These are phyloP conservation scores for Colletotrichum acutatum DNA, from an alignment of 2,329 filamentous ascomycete species.

Conservation along the genomic window DNA sequence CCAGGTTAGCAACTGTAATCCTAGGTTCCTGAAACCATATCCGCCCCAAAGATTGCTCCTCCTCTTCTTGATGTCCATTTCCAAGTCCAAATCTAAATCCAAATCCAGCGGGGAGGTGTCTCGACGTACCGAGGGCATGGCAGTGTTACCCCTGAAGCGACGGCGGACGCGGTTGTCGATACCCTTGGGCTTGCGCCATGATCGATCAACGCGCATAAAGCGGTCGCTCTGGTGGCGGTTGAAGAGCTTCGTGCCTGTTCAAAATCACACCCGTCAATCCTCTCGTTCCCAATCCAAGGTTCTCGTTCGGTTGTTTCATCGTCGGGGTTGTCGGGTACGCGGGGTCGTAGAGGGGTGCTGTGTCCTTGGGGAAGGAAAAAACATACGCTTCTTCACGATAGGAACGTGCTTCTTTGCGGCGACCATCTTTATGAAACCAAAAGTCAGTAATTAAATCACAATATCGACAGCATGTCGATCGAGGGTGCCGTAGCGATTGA, in stretches of 20 bases:
- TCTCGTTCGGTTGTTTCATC: conserved; percentile 9
- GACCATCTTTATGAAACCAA: conserved; percentile 78
- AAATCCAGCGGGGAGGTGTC: conserved; percentile 1
- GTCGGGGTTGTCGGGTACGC: conserved; percentile 18
- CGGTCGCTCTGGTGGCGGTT: conserved; percentile 96
- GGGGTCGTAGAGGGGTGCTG: conserved; percentile 27
- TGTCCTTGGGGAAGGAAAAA: conserved; percentile 39
- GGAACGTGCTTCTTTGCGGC: conserved; percentile 99
- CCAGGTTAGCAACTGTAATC: conserved; percentile 17
- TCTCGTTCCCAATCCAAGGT: conserved; percentile 24
- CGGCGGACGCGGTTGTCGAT: conserved; percentile 98
- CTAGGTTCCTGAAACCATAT: not conserved
- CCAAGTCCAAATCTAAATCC: not conserved
- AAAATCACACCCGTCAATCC: conserved; percentile 52
- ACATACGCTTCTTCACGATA: conserved; percentile 99
- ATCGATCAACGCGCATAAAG: conserved; percentile 90
- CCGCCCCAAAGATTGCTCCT: conserved; percentile 22
- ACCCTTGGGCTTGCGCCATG: conserved; percentile 99
- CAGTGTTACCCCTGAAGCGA: conserved; percentile 95
- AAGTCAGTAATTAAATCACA: conserved; percentile 43
- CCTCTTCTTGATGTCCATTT: conserved; percentile 30
- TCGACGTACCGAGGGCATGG: conserved; percentile 95
- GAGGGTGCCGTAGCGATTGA: conserved; percentile 28
- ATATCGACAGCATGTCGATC: conserved; percentile 15
- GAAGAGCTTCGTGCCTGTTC: conserved; percentile 90